These are phyloP conservation scores for Fusarium denticulatum DNA, from an alignment of 2,329 filamentous ascomycete genomes.

Conservation along the genomic window DNA sequence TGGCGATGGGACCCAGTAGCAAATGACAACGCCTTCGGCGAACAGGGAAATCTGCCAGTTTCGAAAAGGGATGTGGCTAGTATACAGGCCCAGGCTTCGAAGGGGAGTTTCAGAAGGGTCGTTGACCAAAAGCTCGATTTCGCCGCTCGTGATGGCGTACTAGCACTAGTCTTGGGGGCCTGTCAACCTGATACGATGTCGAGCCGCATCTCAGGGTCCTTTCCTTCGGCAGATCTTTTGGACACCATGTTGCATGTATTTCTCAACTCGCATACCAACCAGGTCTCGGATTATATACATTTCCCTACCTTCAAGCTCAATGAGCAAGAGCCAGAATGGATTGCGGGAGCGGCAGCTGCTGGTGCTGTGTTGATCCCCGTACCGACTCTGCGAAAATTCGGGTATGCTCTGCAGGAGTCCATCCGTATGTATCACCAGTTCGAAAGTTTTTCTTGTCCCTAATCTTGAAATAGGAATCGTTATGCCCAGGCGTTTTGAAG, in stretches of 20 bases:
- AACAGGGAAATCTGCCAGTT: slow-evolving; percentile 58
- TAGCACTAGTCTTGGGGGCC: slow-evolving; percentile 70
- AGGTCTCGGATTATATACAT: slow-evolving; percentile 70
- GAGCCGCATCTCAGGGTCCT: slow-evolving; percentile 66
- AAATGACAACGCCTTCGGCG: slow-evolving; percentile 55
- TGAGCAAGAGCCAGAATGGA: slow-evolving; percentile 65
- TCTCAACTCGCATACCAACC: slow-evolving; percentile 64
- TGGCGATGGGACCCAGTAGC: slow-evolving; percentile 61
- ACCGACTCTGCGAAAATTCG: slow-evolving; percentile 68
- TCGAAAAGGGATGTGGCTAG: slow-evolving; percentile 51
- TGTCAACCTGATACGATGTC: slow-evolving; percentile 62
- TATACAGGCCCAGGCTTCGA: slow-evolving; percentile 52
- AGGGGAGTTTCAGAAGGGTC: slow-evolving; percentile 52
- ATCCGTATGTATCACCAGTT: slow-evolving; percentile 50
- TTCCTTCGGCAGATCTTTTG: slow-evolving; percentile 68
- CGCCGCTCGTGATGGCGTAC: slow-evolving; percentile 67
- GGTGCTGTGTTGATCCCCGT: slow-evolving; percentile 69
- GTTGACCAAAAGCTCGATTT: slow-evolving; percentile 57
- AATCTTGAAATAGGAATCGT: slow-evolving; percentile 40
- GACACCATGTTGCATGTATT: slow-evolving; percentile 71
- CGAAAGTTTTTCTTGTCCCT: background rate
- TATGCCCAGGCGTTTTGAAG: slow-evolving; percentile 56
- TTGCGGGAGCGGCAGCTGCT: slow-evolving; percentile 68
- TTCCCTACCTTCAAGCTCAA: slow-evolving; percentile 67
- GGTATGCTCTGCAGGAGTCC: slow-evolving; percentile 64